These are phyloP conservation scores for Geotrichum aggregatum DNA, from an alignment of 1,139 yeast species.

Conservation along the genomic window DNA sequence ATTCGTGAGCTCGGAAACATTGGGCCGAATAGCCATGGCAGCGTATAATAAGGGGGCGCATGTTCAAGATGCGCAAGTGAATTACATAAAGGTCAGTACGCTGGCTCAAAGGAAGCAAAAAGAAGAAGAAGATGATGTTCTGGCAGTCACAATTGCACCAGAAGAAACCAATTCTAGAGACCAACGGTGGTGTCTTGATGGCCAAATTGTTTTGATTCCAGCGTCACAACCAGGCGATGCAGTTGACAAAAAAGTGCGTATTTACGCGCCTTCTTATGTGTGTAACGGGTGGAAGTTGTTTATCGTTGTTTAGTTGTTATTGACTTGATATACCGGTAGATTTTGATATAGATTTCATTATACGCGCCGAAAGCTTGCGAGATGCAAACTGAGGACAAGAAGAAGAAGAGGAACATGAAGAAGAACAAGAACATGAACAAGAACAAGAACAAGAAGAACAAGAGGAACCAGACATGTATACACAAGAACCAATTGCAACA, in stretches of 20 bases:
- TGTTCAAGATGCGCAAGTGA: constrained; percentile 38
- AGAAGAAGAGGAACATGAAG: too few species aligned
- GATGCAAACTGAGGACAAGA: background rate
- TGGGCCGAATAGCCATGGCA: constrained; percentile 55
- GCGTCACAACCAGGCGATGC: constrained; percentile 9
- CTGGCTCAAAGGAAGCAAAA: too few species aligned
- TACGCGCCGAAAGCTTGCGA: too few species aligned
- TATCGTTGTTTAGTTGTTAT: constrained; percentile 24
- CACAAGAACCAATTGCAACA: too few species aligned
- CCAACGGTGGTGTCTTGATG: constrained; percentile 24
- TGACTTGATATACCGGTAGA: background rate
- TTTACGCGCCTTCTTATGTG: constrained; percentile 26
- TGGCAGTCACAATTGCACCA: constrained; percentile 3
- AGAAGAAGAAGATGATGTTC: constrained; percentile 16
- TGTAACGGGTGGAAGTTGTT: constrained; percentile 35
- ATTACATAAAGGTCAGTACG: constrained; percentile 4
- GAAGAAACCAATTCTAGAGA: background rate
- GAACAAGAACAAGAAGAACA: too few species aligned
- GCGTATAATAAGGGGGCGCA: constrained; percentile 61
- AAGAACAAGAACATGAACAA: too few species aligned
- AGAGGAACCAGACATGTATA: too few species aligned
- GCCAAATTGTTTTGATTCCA: constrained; percentile 31
- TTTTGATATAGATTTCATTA: background rate
- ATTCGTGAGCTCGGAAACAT: constrained; percentile 39
- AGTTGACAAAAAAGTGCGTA: constrained; percentile 26